A percentile compares a stretch with the other conserved stretches of the same genome.
Conservation (phyloP, 352 stramenopile species). For the Plasmopara viticola region DNA sequence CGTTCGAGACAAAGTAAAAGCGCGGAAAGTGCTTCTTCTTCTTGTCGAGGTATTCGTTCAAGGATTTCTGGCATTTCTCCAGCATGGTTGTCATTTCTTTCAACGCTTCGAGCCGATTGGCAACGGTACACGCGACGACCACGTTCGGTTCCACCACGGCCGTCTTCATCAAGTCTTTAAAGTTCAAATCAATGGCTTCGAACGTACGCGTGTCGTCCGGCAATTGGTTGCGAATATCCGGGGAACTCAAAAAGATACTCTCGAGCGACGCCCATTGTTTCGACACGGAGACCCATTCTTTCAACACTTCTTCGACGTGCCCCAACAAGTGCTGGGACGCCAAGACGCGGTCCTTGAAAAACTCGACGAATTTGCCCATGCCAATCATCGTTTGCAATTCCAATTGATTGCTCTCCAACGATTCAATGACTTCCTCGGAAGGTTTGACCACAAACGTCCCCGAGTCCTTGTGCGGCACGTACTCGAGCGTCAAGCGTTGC, state of each 20-base stretch:
- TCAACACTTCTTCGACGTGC: constrained; percentile 82
- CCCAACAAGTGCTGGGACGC: constrained; percentile 74
- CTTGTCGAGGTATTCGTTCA: constrained; percentile 89
- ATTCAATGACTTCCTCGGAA: constrained; percentile 82
- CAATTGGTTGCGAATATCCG: constrained; percentile 84
- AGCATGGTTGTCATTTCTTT: constrained; percentile 87
- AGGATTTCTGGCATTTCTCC: constrained; percentile 83
- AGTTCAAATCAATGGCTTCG: constrained; percentile 86
- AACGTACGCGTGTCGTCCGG: constrained; percentile 84
- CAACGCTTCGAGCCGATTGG: constrained; percentile 71
- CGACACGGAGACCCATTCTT: constrained; percentile 82
- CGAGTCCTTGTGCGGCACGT: constrained; percentile 83
- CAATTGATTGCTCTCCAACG: constrained; percentile 79
- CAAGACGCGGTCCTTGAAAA: constrained; percentile 83
- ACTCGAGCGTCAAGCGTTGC: constrained; percentile 76
- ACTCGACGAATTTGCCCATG: constrained; percentile 89
- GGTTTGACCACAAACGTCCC: constrained; percentile 82
- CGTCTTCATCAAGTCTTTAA: constrained; percentile 89
- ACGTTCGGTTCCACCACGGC: constrained; percentile 82
- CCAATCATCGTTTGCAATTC: constrained; percentile 86
- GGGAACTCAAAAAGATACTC: constrained; percentile 85
- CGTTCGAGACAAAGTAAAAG: constrained; percentile 88
- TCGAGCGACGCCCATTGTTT: constrained; percentile 87
- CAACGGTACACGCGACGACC: constrained; percentile 64
- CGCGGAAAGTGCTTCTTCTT: constrained; percentile 90